Evolutionary conservation across 139 green algal genomes (phyloP).

Genomic region (Parachlorella kessleri): DNA sequence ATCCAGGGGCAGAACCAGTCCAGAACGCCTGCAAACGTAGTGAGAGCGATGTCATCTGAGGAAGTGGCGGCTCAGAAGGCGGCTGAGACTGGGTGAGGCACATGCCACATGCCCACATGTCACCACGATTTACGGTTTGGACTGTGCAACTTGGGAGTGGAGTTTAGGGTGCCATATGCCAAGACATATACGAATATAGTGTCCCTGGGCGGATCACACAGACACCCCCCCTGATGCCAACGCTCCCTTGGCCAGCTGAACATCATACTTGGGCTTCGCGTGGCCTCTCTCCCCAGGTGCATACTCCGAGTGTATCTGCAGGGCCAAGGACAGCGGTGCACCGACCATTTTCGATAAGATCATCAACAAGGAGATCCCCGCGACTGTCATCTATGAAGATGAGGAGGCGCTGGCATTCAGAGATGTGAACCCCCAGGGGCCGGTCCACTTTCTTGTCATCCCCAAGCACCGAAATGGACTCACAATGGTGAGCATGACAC

Average conservation of each 20-base stretch:
- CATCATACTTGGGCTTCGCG: too few species aligned
- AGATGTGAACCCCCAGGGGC: conserved; percentile 91
- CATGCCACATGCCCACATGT: too few species aligned
- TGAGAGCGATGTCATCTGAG: conserved; percentile 43
- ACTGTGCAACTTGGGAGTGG: too few species aligned
- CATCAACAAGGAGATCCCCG: conserved; percentile 84
- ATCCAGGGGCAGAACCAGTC: too few species aligned
- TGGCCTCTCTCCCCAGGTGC: background rate
- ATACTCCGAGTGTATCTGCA: background rate
- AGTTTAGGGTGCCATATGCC: too few species aligned
- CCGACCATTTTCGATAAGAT: conserved; percentile 99
- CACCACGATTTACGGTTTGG: too few species aligned
- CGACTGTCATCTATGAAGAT: conserved; percentile 96
- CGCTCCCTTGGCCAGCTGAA: too few species aligned
- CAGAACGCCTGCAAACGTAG: too few species aligned
- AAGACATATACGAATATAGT: too few species aligned
- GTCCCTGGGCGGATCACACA: too few species aligned
- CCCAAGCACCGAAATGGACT: conserved; percentile 82
- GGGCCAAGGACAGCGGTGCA: conserved; percentile 31
- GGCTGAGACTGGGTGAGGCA: conserved; percentile 31
- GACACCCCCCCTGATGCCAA: too few species aligned
- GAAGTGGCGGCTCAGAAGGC: conserved; percentile 30
- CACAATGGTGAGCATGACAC: too few species aligned
- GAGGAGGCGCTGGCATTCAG: conserved; percentile 90
- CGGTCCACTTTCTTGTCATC: conserved; percentile 94